Evolutionary conservation across 805 yeast genomes (phyloP).

Genomic region (Cyberlindnera lachancei): DNA sequence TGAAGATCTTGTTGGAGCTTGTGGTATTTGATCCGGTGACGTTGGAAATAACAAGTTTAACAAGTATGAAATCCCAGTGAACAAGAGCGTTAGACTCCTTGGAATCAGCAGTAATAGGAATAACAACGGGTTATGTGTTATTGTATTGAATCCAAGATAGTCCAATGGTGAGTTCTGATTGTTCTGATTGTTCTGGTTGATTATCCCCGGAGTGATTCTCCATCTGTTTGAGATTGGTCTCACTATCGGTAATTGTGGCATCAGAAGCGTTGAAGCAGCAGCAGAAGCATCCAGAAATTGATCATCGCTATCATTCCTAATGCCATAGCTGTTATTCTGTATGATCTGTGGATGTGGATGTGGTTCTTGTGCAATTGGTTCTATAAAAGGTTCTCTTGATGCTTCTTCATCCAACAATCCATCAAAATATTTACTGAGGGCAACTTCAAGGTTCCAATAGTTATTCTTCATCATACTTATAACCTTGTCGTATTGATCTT

Average conservation of each 20-base stretch:
- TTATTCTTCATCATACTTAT: constrained; percentile 39
- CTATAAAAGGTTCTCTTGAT: constrained; percentile 2
- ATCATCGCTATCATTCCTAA: neutral
- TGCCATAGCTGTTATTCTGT: neutral
- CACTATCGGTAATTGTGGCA: constrained; percentile 26
- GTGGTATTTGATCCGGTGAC: constrained; percentile 27
- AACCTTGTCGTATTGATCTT: constrained; percentile 39
- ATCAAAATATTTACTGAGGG: constrained; percentile 57
- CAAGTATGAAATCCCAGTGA: constrained; percentile 31
- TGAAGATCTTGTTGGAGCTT: constrained; percentile 16
- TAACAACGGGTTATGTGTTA: constrained; percentile 31
- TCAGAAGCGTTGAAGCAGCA: neutral
- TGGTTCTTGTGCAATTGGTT: neutral
- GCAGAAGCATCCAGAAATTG: constrained; percentile 1
- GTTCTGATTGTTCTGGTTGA: too few relatives aligned
- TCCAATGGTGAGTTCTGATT: constrained; percentile 1
- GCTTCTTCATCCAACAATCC: constrained; percentile 33
- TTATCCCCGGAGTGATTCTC: constrained; percentile 12
- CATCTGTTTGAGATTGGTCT: constrained; percentile 26
- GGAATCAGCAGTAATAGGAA: constrained; percentile 52
- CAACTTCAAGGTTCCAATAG: constrained; percentile 55
- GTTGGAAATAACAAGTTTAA: constrained; percentile 30
- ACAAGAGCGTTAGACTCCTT: constrained; percentile 34
- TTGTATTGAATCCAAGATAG: constrained; percentile 10
- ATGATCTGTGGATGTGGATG: neutral